These are phyloP conservation scores for Yamadazyma friedrichii DNA, from an alignment of 1,139 yeast species.

Conservation along the genomic window DNA sequence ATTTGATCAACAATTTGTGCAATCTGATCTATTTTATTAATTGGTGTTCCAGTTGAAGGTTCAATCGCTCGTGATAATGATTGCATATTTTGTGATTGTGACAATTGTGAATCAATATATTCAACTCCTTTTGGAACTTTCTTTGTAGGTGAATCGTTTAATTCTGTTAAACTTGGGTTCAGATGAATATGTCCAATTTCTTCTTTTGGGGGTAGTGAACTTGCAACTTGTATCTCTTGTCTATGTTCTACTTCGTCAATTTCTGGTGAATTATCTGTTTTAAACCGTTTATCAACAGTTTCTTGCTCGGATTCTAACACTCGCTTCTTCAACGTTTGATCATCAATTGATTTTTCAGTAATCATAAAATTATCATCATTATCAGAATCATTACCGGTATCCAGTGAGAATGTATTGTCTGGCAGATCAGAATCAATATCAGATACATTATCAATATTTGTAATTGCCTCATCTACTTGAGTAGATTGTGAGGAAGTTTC, in stretches of 20 bases:
- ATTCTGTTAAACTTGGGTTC: no score
- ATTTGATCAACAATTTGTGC: background rate
- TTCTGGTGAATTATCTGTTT: background rate
- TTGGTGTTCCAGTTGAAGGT: background rate
- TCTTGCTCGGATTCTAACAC: background rate
- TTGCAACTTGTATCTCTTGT: constrained; percentile 1
- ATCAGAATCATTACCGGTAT: constrained; percentile 11
- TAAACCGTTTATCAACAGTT: background rate
- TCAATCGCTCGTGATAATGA: background rate
- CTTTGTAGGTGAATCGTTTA: no score
- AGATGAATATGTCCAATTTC: no score
- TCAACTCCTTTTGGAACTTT: no score
- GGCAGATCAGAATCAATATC: constrained; percentile 11
- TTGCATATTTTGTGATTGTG: background rate
- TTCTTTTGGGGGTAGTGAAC: background rate
- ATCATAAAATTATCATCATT: constrained; percentile 10
- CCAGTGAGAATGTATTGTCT: constrained; percentile 15
- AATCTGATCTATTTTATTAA: background rate
- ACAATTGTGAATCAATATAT: no score
- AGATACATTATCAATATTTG: background rate
- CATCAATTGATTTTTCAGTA: constrained; percentile 1
- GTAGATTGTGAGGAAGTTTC: background rate
- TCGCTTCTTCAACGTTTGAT: background rate
- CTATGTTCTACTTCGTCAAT: background rate
- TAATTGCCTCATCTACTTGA: background rate